These are phyloP conservation scores for Ceratopteris richardii DNA, from an alignment of 75 land plant species.

Conservation along the genomic window DNA sequence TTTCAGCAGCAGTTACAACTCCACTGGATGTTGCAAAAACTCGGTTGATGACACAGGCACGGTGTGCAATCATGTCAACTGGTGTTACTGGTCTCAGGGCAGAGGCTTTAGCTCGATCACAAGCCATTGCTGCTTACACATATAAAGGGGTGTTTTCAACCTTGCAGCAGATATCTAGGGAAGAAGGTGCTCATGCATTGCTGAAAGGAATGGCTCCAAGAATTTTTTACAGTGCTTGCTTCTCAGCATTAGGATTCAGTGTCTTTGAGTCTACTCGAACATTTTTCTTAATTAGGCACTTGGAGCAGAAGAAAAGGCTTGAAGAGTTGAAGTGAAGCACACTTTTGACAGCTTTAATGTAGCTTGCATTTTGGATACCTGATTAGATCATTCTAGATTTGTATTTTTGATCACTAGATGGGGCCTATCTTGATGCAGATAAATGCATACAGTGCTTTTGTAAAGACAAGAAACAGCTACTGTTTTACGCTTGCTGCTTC, in stretches of 20 bases:
- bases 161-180: conserved; percentile 22
- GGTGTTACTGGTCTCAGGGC: conserved; percentile 17
- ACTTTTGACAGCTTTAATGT: no score
- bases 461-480: no score
- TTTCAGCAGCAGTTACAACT: conserved; percentile 29
- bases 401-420: no score
- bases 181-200: conserved; percentile 27
- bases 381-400: no score
- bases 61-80: conserved; percentile 1
- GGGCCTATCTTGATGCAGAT: no score
- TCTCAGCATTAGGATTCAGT: conserved; percentile 34
- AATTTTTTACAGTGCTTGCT: conserved; percentile 33
- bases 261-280: conserved; percentile 30
- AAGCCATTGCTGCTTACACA: conserved; percentile 28
- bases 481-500: no score
- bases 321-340: no score
- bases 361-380: no score
- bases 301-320: conserved; percentile 4
- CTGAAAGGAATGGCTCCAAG: conserved; percentile 31
- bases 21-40: conserved; percentile 39
- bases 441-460: no score
- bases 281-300: conserved; percentile 16
- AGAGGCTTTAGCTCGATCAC: conserved; percentile 24
- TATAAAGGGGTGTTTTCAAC: conserved; percentile 26
- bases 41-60: conserved; percentile 35